phyloP scores from a whole-genome alignment of 352 stramenopile genomes.

The Phytophthora europaea region DNA sequence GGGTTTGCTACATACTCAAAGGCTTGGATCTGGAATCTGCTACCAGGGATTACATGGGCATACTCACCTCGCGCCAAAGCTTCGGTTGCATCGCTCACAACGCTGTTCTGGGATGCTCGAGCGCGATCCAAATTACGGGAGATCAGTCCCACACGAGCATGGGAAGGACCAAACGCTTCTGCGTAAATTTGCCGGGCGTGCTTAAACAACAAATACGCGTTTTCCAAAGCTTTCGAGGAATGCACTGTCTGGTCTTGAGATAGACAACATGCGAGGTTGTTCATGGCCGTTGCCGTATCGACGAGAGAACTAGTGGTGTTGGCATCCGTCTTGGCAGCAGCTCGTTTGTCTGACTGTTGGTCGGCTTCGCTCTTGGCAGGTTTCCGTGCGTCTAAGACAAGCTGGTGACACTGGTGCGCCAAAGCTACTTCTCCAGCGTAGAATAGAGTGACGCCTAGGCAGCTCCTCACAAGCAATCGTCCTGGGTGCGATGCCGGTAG shows the following conservation, averaged over 20 bases:
- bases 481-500: constrained; percentile 49
- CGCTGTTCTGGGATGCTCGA: constrained; percentile 43
- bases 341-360: constrained; percentile 11
- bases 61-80: constrained; percentile 67
- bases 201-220: constrained; percentile 70
- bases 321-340: constrained; percentile 9
- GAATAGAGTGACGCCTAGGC: constrained; percentile 64
- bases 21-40: constrained; percentile 73
- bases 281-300: constrained; percentile 78
- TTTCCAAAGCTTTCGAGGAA: constrained; percentile 46
- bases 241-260: constrained; percentile 57
- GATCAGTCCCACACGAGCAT: constrained; percentile 58
- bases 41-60: constrained; percentile 68
- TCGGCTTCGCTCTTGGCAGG: constrained; percentile 21
- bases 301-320: constrained; percentile 27
- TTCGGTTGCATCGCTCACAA: constrained; percentile 54
- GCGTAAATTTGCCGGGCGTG: constrained; percentile 56
- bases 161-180: constrained; percentile 50
- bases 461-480: constrained; percentile 57
- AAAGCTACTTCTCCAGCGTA: constrained; percentile 62
- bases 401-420: constrained; percentile 64
- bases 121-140: constrained; percentile 61
- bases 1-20: constrained; percentile 48
- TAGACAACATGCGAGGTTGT: constrained; percentile 79
- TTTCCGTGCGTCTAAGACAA: constrained; percentile 56